These are phyloP conservation scores for Naganishia sp. DNA, from an alignment of 1,284 basidiomycete species.

Conservation along the genomic window DNA sequence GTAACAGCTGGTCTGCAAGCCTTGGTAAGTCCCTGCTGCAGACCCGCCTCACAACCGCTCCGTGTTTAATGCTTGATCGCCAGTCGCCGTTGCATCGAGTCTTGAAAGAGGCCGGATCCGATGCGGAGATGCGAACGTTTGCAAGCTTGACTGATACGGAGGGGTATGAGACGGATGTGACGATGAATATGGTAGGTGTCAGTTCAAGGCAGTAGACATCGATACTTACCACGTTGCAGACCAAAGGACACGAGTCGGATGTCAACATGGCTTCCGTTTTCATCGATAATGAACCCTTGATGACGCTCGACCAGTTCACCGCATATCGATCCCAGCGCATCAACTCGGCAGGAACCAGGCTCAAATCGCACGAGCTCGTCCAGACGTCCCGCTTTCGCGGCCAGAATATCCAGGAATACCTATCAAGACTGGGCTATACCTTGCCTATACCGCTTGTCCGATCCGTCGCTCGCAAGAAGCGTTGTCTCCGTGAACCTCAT, in stretches of 20 bases:
- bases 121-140: slow-evolving; percentile 11
- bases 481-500: neutral
- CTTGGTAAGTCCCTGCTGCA: neutral
- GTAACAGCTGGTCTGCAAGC: slow-evolving; percentile 25
- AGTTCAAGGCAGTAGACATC: too few relatives aligned
- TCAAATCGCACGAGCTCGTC: neutral
- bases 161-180: slow-evolving; percentile 12
- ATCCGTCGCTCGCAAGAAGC: slow-evolving; percentile 5
- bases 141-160: neutral
- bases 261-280: too few relatives aligned
- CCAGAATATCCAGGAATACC: slow-evolving; percentile 12
- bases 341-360: neutral
- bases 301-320: slow-evolving; percentile 24
- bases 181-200: slow-evolving; percentile 7
- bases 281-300: slow-evolving; percentile 1
- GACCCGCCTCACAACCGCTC: neutral
- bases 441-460: slow-evolving; percentile 21
- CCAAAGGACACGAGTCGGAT: neutral
- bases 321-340: slow-evolving; percentile 16
- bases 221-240: neutral
- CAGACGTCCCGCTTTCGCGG: neutral
- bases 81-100: slow-evolving; percentile 18
- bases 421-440: slow-evolving; percentile 8
- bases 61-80: neutral
- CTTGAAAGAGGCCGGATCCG: slow-evolving; percentile 7